Evolutionary conservation across 495 filamentous ascomycete species (phyloP), one percentile per base, ranked within the genome.

Genomic region (Friedmanniomyces simplex): DNA sequence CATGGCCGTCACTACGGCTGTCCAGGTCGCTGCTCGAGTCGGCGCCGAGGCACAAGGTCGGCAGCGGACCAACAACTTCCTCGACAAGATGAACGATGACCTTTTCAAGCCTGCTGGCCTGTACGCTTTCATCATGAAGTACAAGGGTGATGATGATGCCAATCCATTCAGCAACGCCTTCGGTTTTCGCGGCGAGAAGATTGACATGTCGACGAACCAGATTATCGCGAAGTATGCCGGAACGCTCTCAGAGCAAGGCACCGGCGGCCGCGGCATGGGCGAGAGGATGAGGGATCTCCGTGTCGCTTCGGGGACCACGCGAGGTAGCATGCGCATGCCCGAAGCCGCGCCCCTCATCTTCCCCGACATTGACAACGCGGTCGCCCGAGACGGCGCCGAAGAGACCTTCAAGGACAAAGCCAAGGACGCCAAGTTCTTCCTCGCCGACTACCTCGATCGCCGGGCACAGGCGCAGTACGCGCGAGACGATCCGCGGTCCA

Each of bases 111-210:
- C 82, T 0, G 77, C 75, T 18, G 82, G 82, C 7, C 71, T 84
- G 0, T 82, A 76, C 65, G 79, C 76, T 53, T 65, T 84, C 5
- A 68, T 85, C 34, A 80, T 85, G 77, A 78, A 78, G 10, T 83
- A 77, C 67, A 76, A 79, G 21, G 75, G 78, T 1, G 69, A 76
- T 12, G 66, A 65, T 0, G 53, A 48, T 14, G 25, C 30, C n/a
- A 41, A 26, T 21, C 22, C 25, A 18, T 2, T 1, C n/a, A 36
- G 41, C n/a, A 45, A 18, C 16, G 41, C 25, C 10, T 51, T 62
- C 8, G 64, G 64, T 13, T 42, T 62, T 4, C 32, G 12, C 8
- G 21, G 25, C 26, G 28, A 58, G n/a, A 50, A 21, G 16, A 64
- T 72, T 34, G 71, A 76, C 32, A 68, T 67, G 62, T 49, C 22